Conservation (phyloP, 768 basidiomycete genomes). For the Mycena chlorophos region DNA sequence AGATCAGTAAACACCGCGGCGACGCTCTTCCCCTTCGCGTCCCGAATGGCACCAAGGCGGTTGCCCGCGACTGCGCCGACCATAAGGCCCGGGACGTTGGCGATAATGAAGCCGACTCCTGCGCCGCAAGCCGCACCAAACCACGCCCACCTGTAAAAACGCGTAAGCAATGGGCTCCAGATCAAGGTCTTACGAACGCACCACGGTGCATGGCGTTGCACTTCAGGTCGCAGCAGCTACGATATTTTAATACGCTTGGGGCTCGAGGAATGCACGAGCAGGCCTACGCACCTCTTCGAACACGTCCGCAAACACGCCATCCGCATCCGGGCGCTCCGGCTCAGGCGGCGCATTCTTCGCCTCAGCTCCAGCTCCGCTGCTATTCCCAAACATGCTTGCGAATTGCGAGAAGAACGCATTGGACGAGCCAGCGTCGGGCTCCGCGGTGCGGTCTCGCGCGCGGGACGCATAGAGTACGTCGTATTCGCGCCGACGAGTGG, state of each 20-base stretch:
- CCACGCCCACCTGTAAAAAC: constrained; percentile 7
- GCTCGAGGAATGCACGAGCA: not conserved
- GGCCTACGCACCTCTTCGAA: constrained; percentile 83
- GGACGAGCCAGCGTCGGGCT: constrained; percentile 67
- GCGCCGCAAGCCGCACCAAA: constrained; percentile 69
- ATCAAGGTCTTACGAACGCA: constrained; percentile 45
- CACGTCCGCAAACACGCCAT: constrained; percentile 83
- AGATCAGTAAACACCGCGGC: constrained; percentile 83
- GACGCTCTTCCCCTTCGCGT: constrained; percentile 93
- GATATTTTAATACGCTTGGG: not conserved
- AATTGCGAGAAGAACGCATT: constrained; percentile 78
- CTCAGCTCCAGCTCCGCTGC: constrained; percentile 29
- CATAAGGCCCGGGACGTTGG: constrained; percentile 83
- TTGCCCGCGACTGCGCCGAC: constrained; percentile 88
- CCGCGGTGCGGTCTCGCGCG: constrained; percentile 51
- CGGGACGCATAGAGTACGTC: constrained; percentile 65
- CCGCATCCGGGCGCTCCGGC: constrained; percentile 65
- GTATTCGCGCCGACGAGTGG: constrained; percentile 69
- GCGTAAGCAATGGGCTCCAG: constrained; percentile 37
- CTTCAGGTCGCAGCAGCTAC: constrained; percentile 79
- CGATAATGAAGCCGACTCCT: constrained; percentile 61
- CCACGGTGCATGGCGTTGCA: constrained; percentile 66
- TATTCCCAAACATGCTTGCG: constrained; percentile 63
- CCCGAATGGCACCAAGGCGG: constrained; percentile 85
- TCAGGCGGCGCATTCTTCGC: constrained; percentile 27